phyloP scores from a whole-genome alignment of 2,329 filamentous ascomycete species.

The Phyllosticta citribraziliensis region DNA sequence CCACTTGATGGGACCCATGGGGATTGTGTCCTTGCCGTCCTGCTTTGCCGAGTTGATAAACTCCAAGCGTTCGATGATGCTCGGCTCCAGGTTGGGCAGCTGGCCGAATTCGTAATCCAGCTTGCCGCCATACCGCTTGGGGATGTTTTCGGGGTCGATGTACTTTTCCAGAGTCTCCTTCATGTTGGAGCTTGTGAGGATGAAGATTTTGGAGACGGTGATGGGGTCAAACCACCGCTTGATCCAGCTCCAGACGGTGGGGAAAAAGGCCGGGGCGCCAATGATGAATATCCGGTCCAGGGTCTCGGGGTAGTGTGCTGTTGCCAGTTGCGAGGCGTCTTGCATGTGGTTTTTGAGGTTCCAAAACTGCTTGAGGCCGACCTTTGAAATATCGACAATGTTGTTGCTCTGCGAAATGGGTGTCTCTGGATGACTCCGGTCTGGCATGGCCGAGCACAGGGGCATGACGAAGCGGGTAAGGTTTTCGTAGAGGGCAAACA shows the following conservation, averaged over 20 bases:
- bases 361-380: conserved; percentile 91
- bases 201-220: conserved; percentile 87
- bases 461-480: conserved; percentile 80
- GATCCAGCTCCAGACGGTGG: conserved; percentile 88
- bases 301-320: conserved; percentile 91
- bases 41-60: conserved; percentile 29
- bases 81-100: conserved; percentile 58
- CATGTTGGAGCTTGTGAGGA: conserved; percentile 65
- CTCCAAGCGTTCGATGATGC: conserved; percentile 31
- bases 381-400: conserved; percentile 84
- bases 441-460: conserved; percentile 63
- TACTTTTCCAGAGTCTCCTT: conserved; percentile 67
- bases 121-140: conserved; percentile 79
- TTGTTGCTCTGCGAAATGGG: conserved; percentile 89
- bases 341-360: conserved; percentile 92
- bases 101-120: conserved; percentile 76
- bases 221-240: conserved; percentile 89
- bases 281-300: conserved; percentile 81
- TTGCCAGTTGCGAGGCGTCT: conserved; percentile 76
- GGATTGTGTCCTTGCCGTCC: conserved; percentile 31
- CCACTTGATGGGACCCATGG: conserved; percentile 40
- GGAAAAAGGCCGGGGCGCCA: conserved; percentile 82
- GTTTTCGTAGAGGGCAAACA: conserved; percentile 92
- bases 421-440: conserved; percentile 64
- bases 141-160: conserved; percentile 74